Evolutionary conservation across 2,329 filamentous ascomycete genomes (phyloP).

Genomic region (Aspergillus quadricinctus): DNA sequence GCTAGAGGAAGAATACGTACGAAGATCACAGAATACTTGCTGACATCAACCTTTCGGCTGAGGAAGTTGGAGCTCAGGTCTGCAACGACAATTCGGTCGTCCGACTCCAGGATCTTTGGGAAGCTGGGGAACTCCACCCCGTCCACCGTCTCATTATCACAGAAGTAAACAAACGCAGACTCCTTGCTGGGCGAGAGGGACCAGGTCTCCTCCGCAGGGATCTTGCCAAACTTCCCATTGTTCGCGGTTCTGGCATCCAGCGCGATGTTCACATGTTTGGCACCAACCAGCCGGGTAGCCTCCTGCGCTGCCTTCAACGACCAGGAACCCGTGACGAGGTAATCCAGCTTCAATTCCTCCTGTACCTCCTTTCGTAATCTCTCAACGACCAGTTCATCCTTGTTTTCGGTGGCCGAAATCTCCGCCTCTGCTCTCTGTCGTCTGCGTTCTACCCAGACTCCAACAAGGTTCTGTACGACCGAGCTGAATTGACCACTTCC

Average conservation of each 20-base stretch:
- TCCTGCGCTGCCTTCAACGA: constrained; percentile 86
- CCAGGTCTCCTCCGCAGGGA: constrained; percentile 74
- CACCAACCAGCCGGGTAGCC: constrained; percentile 69
- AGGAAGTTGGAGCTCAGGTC: constrained; percentile 97
- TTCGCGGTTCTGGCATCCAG: constrained; percentile 61
- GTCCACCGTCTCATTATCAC: constrained; percentile 76
- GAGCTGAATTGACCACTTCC: constrained; percentile 83
- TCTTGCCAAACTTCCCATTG: constrained; percentile 78
- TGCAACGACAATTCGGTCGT: constrained; percentile 73
- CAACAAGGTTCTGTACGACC: constrained; percentile 76
- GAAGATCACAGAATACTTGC: constrained; percentile 80
- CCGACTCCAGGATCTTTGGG: constrained; percentile 59
- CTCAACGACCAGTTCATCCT: constrained; percentile 55
- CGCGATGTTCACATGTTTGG: constrained; percentile 72
- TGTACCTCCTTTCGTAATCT: constrained; percentile 62
- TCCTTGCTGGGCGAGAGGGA: constrained; percentile 55
- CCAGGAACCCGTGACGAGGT: constrained; percentile 87
- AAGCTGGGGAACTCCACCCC: constrained; percentile 82
- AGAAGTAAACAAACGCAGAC: constrained; percentile 75
- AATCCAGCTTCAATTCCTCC: constrained; percentile 75
- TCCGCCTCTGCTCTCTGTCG: constrained; percentile 48
- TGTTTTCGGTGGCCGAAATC: constrained; percentile 45
- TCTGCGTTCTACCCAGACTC: constrained; percentile 71
- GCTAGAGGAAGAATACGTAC: constrained; percentile 43
- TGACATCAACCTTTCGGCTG: constrained; percentile 69